Evolutionary conservation across 805 yeast species (phyloP), one percentile per base, ranked within the genome.

Genomic region (Lachancea sp.): DNA sequence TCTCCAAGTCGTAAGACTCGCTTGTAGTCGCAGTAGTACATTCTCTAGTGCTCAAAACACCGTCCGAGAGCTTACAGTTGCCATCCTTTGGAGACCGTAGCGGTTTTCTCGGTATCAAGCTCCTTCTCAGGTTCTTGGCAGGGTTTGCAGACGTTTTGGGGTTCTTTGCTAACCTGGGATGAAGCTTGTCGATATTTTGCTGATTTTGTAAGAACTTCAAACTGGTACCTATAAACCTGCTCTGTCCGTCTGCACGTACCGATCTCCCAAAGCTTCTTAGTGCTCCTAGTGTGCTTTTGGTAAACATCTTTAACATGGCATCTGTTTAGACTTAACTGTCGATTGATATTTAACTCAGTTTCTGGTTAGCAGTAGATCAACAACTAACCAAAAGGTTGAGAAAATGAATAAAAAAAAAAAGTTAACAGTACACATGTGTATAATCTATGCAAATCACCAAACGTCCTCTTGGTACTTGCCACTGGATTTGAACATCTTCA

Each of bases 391-490:
- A n/a, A n/a, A n/a, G n/a, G n/a, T n/a, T n/a, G n/a, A n/a, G n/a
- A n/a, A n/a, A n/a, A n/a, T n/a, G n/a, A n/a, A n/a, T n/a, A n/a
- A n/a, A n/a, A n/a, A 18, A 33, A 21, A 20, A 9, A 5, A 13
- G 26, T 21, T 13, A 33, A 33, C 36, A n/a, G 15, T 19, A 19
- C 21, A 34, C 2, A 34, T 8, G 28, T 16, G 29, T 34, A 34
- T 23, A 34, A 16, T 26, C 11, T 18, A 8, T 12, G 17, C 17
- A 20, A 24, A 25, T 67, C 69, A 90, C 98, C 98, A 90, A 11
- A 90, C 96, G 71, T 90, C 98, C 67, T 92, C 97, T 68, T 90
- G 98, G 64, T 88, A 90, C 65, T 82, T 78, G 60, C 89, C 90
- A 52, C 83, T 80, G 19, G 85, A 78, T 62, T 84, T 85, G 68